Conservation (phyloP, 1,139 yeast genomes). For the Hyphopichia pseudoburtonii region DNA sequence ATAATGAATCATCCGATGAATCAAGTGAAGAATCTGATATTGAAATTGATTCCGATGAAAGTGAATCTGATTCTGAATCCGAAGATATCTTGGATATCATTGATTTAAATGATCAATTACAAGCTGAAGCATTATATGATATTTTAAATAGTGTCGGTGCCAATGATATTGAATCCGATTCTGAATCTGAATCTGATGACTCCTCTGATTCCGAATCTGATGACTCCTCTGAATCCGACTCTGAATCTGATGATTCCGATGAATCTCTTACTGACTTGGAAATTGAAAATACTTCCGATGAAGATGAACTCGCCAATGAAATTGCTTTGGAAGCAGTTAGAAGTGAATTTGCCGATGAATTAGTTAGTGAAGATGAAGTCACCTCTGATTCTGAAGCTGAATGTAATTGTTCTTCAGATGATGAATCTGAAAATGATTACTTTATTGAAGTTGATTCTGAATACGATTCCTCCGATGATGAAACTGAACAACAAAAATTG, state of each 20-base stretch:
- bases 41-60: constrained; percentile 15
- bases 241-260: constrained; percentile 8
- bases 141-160: constrained; percentile 5
- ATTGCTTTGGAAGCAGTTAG: constrained; percentile 41
- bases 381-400: constrained; percentile 26
- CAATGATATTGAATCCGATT: constrained; percentile 1
- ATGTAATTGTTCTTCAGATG: constrained; percentile 1
- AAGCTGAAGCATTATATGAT: constrained; percentile 29
- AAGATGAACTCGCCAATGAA: constrained; percentile 33
- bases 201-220: too few species aligned
- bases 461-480: constrained; percentile 15
- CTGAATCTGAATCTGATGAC: constrained; percentile 5
- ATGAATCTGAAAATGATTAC: constrained; percentile 21
- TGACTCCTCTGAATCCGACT: constrained; percentile 13
- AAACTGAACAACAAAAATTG: constrained; percentile 2
- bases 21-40: constrained; percentile 11
- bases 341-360: constrained; percentile 38
- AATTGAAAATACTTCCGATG: constrained; percentile 33
- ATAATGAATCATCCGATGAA: constrained; percentile 17
- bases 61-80: constrained; percentile 23
- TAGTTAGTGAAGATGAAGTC: constrained; percentile 34
- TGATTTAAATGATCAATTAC: constrained; percentile 37
- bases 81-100: constrained; percentile 34
- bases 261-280: constrained; percentile 24
- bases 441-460: constrained; percentile 35